A percentile compares a stretch with the other conserved stretches of the same genome.
These are phyloP conservation scores for Nemophila menziesii DNA, from an alignment of 257 asterid species.

Conservation along the genomic window DNA sequence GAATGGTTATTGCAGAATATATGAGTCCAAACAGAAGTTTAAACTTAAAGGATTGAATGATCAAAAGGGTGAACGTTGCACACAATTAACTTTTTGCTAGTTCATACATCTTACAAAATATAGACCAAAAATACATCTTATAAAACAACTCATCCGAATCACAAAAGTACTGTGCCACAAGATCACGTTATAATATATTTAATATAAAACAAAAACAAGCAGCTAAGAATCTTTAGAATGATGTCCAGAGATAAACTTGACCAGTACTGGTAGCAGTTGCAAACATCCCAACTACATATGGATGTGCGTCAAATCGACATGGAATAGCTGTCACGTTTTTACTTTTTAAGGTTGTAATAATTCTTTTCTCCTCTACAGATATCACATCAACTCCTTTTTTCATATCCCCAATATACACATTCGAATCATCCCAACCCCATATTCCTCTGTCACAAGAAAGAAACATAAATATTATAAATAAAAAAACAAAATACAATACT, in stretches of 20 bases:
- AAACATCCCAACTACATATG: slow-evolving; percentile 41
- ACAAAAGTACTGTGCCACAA: too few species aligned
- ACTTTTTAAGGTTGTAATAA: slow-evolving; percentile 45
- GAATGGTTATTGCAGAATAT: too few species aligned
- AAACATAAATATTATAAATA: not conserved
- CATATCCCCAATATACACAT: slow-evolving; percentile 66
- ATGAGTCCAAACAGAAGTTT: too few species aligned
- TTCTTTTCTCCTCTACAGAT: slow-evolving; percentile 23
- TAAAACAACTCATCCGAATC: too few species aligned
- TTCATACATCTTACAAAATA: too few species aligned
- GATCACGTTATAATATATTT: too few species aligned
- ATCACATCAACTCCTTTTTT: slow-evolving; percentile 62
- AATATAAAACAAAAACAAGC: too few species aligned
- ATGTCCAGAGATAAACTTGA: slow-evolving; percentile 64
- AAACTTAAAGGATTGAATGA: too few species aligned
- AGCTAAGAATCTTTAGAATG: slow-evolving; percentile 1
- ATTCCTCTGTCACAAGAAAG: slow-evolving; percentile 40
- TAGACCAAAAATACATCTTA: too few species aligned
- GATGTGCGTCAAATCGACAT: slow-evolving; percentile 33
- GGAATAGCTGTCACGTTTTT: slow-evolving; percentile 56
- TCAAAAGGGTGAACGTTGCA: too few species aligned
- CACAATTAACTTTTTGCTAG: too few species aligned
- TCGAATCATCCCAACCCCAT: slow-evolving; percentile 99
- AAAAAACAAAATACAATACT: not conserved
- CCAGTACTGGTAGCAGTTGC: slow-evolving; percentile 79